These are phyloP conservation scores for Aphanomyces cochlioides DNA, from an alignment of 352 stramenopile species.

Conservation along the genomic window DNA sequence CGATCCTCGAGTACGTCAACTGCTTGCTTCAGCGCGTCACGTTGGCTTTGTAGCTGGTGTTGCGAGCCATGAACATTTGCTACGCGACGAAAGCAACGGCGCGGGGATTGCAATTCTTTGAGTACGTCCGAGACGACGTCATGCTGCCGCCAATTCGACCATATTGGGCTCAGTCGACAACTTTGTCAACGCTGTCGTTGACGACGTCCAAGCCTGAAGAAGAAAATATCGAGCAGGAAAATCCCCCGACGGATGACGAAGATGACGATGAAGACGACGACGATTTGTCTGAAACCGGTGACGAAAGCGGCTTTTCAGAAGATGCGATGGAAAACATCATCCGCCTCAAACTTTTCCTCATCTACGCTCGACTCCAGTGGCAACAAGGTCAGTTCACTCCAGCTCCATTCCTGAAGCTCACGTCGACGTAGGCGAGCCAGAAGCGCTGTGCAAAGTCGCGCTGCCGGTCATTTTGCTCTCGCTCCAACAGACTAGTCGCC, in stretches of 20 bases:
- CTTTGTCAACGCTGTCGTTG: constrained; percentile 6
- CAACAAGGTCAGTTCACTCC: background rate
- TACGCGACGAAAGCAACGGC: constrained; percentile 47
- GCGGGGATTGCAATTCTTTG: constrained; percentile 56
- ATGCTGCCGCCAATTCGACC: constrained; percentile 73
- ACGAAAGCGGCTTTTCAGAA: constrained; percentile 69
- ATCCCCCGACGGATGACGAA: constrained; percentile 34
- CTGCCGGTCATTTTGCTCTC: constrained; percentile 81
- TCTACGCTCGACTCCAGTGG: constrained; percentile 68
- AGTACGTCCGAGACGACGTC: constrained; percentile 53
- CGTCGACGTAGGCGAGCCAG: constrained; percentile 54
- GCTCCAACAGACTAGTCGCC: constrained; percentile 46
- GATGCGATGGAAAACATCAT: constrained; percentile 85
- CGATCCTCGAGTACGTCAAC: constrained; percentile 35
- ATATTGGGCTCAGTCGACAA: constrained; percentile 51
- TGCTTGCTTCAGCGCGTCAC: background rate
- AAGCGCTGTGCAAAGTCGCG: constrained; percentile 76
- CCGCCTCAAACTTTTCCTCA: constrained; percentile 69
- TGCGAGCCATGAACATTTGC: constrained; percentile 65
- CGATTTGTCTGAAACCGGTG: constrained; percentile 39
- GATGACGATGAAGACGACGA: constrained; percentile 59
- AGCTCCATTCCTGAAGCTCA: background rate
- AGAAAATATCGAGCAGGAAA: constrained; percentile 26
- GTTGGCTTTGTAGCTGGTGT: constrained; percentile 40
- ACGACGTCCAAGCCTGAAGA: constrained; percentile 34